Evolutionary conservation across 345 rosid genomes (phyloP).

Genomic region (Aurinia saxatilis): DNA sequence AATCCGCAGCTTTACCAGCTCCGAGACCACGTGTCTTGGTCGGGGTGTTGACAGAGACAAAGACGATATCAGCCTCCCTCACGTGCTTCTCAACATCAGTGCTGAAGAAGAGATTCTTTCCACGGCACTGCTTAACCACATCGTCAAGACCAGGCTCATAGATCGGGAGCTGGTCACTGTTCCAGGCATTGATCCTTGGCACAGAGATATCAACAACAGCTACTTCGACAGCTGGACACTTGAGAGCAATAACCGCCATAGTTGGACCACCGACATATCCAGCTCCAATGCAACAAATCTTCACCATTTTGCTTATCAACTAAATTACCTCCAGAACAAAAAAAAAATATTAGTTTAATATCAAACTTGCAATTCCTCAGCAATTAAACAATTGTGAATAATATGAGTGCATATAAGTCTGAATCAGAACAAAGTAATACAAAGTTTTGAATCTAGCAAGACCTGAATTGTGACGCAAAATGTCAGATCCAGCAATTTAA

Average conservation of each 20-base stretch:
- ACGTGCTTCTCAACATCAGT: slow-evolving; percentile 89
- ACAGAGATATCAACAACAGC: slow-evolving; percentile 86
- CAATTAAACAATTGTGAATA: not conserved
- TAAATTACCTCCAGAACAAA: not conserved
- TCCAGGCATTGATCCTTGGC: slow-evolving; percentile 77
- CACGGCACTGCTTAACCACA: slow-evolving; percentile 76
- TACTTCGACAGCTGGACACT: slow-evolving; percentile 77
- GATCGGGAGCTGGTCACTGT: slow-evolving; percentile 84
- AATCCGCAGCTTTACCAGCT: slow-evolving; percentile 95
- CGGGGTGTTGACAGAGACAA: slow-evolving; percentile 90
- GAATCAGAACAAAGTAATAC: not conserved
- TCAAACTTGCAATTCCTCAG: not conserved
- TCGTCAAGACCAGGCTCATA: slow-evolving; percentile 89
- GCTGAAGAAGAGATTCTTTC: slow-evolving; percentile 82
- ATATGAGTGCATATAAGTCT: not conserved
- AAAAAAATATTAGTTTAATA: too few relatives aligned
- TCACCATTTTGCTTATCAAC: slow-evolving; percentile 72
- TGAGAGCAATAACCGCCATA: slow-evolving; percentile 89
- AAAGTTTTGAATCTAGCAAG: not conserved
- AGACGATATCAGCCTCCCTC: slow-evolving; percentile 75
- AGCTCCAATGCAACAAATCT: slow-evolving; percentile 96
- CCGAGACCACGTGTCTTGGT: slow-evolving; percentile 88
- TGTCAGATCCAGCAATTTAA: slow-evolving; percentile 13
- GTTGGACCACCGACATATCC: slow-evolving; percentile 97
- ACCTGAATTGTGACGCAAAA: not conserved